Base-by-base conservation (phyloP, 495 filamentous ascomycete genomes). In the Hyphodiscus hymeniophilus region DNA sequence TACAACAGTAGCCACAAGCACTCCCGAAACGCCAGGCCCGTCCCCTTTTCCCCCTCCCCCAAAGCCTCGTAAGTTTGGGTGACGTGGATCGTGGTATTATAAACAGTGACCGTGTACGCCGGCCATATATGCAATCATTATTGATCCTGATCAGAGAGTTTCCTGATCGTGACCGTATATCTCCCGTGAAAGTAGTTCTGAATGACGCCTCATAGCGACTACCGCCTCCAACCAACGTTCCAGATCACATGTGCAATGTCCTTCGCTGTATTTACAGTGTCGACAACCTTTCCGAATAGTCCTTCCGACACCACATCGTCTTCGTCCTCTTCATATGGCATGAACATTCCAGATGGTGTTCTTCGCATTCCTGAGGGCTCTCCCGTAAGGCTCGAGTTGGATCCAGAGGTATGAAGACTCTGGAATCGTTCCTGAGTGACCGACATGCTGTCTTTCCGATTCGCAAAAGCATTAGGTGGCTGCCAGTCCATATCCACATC, bases 161-260 rank as follows among this genome's bases (percentile, higher is more conserved):
- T 24, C 11, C 13, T 43, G 12, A 11, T 7, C 23, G 7, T n/a
- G 7, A 21, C 18, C 23, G 13, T 15, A 15, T 47, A n/a, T 20
- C 22, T 40, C 16, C 34, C 34, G 4, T 6, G 34, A 21, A 20
- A 22, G 38, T 15, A 20, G 17, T 40, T 28, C 10, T 28, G 26
- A 10, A 20, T 40, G 38, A 21, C 33, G 3, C 33, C 33, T 36
- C 33, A 41, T 41, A 41, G 24, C 38, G 23, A 31, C 26, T 31
- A 89, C 52, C 78, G 74, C 54, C 85, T 78, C 92, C 91, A 96
- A 26, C 91, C 91, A 44, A 95, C 92, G 60, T 97, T 97, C 89
- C 88, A 94, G 54, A 96, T 87, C 24, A 96, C 89, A 69, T 94
- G 86, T 33, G 84, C 89, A 56, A 98, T 98, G 58, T 98, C 92